phyloP scores from a whole-genome alignment of 2,329 filamentous ascomycete species.

The Chrysoporthe cubensis region DNA sequence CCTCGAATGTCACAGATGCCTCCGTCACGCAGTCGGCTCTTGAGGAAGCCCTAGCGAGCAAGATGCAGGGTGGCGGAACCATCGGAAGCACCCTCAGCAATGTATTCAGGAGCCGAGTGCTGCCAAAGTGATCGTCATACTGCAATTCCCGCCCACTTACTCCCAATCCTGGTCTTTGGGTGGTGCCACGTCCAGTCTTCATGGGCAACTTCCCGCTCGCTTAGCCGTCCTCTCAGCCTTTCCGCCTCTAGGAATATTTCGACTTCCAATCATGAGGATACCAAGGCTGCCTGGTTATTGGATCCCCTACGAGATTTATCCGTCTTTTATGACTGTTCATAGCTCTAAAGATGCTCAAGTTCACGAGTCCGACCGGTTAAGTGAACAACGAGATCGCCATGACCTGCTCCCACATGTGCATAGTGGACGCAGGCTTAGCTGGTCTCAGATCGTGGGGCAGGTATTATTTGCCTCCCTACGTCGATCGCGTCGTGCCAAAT shows the following conservation, averaged over 20 bases:
- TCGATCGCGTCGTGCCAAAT: too few relatives aligned
- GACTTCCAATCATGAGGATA: not conserved
- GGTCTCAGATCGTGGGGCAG: too few relatives aligned
- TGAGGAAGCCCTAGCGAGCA: constrained; percentile 76
- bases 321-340: not conserved
- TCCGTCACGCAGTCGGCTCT: constrained; percentile 81
- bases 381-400: not conserved
- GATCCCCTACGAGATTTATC: not conserved
- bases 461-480: too few relatives aligned
- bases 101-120: constrained; percentile 66
- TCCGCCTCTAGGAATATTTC: not conserved
- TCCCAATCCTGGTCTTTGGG: not conserved
- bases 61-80: constrained; percentile 64
- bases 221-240: not conserved
- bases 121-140: constrained; percentile 37
- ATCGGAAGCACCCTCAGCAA: constrained; percentile 68
- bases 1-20: constrained; percentile 58
- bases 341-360: not conserved
- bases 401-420: not conserved
- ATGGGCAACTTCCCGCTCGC: not conserved
- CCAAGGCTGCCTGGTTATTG: not conserved
- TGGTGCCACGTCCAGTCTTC: not conserved
- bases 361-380: not conserved
- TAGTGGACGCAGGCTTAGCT: not conserved
- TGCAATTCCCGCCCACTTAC: too few relatives aligned